These are phyloP conservation scores for Davidsoniella virescens DNA, from an alignment of 2,329 filamentous ascomycete species.

Conservation along the genomic window DNA sequence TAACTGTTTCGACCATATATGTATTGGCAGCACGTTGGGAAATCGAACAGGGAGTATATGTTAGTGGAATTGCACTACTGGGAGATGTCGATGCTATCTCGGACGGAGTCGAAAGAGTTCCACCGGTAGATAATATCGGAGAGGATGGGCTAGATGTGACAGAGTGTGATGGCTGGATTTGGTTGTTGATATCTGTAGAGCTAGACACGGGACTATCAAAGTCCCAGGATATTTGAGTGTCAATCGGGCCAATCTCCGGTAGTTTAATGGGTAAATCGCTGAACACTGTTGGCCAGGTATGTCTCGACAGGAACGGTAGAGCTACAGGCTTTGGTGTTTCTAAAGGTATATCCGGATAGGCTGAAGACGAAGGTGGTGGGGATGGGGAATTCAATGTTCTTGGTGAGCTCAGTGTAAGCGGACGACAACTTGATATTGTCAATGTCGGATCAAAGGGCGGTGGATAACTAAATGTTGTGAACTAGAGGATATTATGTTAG, in stretches of 20 bases:
- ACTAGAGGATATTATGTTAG: background rate
- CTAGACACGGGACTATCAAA: background rate
- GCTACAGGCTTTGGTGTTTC: background rate
- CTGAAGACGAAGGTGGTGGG: background rate
- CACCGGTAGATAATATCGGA: background rate
- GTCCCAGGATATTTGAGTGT: background rate
- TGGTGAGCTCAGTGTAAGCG: conserved; percentile 14
- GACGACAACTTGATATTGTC: conserved; percentile 18
- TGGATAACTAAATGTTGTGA: conserved; percentile 1
- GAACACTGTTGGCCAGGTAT: background rate
- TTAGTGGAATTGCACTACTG: no score
- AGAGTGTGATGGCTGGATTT: background rate
- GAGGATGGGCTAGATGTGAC: background rate
- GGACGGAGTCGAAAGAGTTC: background rate
- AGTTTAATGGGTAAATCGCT: background rate
- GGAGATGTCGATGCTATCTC: background rate
- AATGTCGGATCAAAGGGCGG: conserved; percentile 18
- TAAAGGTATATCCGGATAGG: background rate
- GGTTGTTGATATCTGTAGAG: background rate
- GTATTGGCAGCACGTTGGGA: background rate
- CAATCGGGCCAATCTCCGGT: background rate
- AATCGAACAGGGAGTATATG: no score
- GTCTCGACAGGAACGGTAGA: background rate
- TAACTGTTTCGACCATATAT: conserved; percentile 19
- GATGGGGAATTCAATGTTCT: background rate